Conservation (phyloP, 1,139 yeast genomes). For the Scheffersomyces illinoinensis region DNA sequence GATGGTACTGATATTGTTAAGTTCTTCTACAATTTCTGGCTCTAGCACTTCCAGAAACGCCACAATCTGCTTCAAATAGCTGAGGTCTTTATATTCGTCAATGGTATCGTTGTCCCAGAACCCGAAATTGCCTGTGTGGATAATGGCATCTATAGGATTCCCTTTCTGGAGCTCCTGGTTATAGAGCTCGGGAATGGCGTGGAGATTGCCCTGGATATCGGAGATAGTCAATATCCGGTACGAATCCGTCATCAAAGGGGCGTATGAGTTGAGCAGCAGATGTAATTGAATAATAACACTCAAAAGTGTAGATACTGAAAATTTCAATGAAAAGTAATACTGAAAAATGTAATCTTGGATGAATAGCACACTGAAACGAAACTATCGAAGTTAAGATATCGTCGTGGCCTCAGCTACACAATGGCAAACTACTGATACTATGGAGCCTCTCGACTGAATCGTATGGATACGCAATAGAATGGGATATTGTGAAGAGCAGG, state of each 20-base stretch:
- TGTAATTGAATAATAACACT: not conserved
- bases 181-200: conserved; percentile 18
- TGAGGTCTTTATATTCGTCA: conserved; percentile 50
- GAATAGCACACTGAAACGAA: not conserved
- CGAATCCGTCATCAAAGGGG: not conserved
- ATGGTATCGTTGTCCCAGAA: conserved; percentile 66
- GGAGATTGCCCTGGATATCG: conserved; percentile 38
- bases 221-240: conserved; percentile 27
- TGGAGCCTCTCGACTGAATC: no score
- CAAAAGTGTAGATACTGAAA: not conserved
- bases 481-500: no score
- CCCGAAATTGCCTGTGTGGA: conserved; percentile 83
- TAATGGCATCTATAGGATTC: conserved; percentile 34
- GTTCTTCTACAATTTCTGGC: conserved; percentile 42
- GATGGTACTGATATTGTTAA: conserved; percentile 48
- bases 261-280: not conserved
- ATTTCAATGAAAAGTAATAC: not conserved
- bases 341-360: not conserved
- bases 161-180: conserved; percentile 13
- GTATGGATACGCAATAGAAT: no score
- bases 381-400: no score
- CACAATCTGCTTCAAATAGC: conserved; percentile 62
- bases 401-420: no score
- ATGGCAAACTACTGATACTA: no score
- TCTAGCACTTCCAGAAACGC: conserved; percentile 65